Base-by-base conservation (phyloP, 2,329 filamentous ascomycete species). In the Clonostachys rhizophaga region DNA sequence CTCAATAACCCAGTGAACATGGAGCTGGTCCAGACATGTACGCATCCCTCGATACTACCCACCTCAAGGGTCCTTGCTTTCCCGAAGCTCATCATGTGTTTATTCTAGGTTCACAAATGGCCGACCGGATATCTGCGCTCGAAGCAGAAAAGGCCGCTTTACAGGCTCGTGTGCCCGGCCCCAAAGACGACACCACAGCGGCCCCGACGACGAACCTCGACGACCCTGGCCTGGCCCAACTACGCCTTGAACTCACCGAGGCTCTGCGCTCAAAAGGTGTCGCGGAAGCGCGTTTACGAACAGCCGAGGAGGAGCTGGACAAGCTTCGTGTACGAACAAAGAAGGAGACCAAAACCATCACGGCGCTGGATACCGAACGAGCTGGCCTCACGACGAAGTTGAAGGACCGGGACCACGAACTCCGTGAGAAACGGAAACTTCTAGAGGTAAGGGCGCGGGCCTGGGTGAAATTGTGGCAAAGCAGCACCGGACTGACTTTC, bases 361-460 rank as follows among this genome's bases (percentile, higher is more conserved):
- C 73, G 14, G 70, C 78, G 18, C 69, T 95, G 16, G 79, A 82
- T 17, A 69, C 73, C 20, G 84, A 91, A 57, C 79, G 81, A 34
- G 73, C 76, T 16, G 66, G 74, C 3, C 69, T 94, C 16, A 74
- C 79, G 44, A 76, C 82, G 40, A 84, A 84, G 52, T 70, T 95
- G 39, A 84, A 81, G 52, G 92, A 96, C 64, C 75, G 87, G 33
- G 89, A 95, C 51, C 89, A 95, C 57, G 94, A 97, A 71, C 68
- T 96, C 34, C 80, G 78, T 47, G 89, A 84, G 49, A 96, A 96
- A 72, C 83, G 84, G 34, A 89, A 91, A 63, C 70, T 96, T 53
- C 78, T 95, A 3, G 86, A 91, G 72, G 84, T 86, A 57, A 47
- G 53, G n/a, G 10, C 42, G 7, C 8, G 9, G 24, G 24, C 30